Evolutionary conservation across 257 asterid species (phyloP), one percentile per base, ranked within the genome.

Genomic region (Petunia axillaris): DNA sequence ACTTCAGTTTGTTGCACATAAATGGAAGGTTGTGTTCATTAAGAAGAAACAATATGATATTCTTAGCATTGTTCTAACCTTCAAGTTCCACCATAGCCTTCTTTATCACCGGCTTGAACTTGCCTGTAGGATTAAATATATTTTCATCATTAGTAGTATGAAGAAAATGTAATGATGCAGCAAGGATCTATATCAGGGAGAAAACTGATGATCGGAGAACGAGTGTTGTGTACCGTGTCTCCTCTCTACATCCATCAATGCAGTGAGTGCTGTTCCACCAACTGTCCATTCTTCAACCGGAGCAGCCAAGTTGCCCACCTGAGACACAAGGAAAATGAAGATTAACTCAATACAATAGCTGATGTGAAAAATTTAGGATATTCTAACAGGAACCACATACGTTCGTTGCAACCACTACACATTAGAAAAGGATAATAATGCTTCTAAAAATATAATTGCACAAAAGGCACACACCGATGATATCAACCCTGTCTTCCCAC

Each of bases 11-110:
- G 75, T 37, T 16, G 36, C 54, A 44, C 54, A 62, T 38, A 15
- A 9, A 58, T 13, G 71, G 35, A 11, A 2, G 6, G 57, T 78
- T 37, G 25, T 6, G 1, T 64, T 50, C 46, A 8, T 40, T 79
- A 57, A 77, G 35, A 75, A 76, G 13, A 58, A 35, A n/a, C 71
- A 58, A 37, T 76, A 10, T 39, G 64, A 38, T 55, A 54, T 38
- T 10, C 15, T 54, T 15, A 39, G 79, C 79, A 54, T 54, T 16
- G 65, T 64, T 81, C 85, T 54, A 57, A 92, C 98, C 99, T 73
- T 94, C 96, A 76, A 96, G 93, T 89, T 96, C 98, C 85, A 96
- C 99, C 99, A 94, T 94, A 62, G 99, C 99, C 87, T 96, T 96
- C 89, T 96, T 96, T 36, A 96, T 96, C 90, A 96, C 99, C n/a